Conservation (phyloP, 1,284 basidiomycete species). For the Puccinia triticina region DNA sequence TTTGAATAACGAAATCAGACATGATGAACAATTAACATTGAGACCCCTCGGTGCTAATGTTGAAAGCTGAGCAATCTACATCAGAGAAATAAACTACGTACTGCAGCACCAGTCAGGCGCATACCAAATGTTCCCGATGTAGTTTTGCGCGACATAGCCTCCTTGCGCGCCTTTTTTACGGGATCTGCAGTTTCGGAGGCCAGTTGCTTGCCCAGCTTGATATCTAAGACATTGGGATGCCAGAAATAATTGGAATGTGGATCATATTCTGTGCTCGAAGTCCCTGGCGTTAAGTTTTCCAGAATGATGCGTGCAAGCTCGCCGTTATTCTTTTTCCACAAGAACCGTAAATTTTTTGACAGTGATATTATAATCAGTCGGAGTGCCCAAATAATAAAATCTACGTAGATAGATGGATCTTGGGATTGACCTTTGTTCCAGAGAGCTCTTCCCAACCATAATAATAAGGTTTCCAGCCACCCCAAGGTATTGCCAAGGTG, state of each 20-base stretch:
- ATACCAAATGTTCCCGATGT: slow-evolving; percentile 5
- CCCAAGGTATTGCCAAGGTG: neutral
- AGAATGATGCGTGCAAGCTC: neutral
- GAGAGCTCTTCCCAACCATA: neutral
- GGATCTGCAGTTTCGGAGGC: neutral
- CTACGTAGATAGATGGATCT: neutral
- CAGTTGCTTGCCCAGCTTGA: neutral
- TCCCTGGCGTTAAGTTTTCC: neutral
- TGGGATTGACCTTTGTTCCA: neutral
- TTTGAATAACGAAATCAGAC: neutral
- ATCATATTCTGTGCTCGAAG: neutral
- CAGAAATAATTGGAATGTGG: neutral
- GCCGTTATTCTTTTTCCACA: neutral
- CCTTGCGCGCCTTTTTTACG: neutral
- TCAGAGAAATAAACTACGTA: neutral
- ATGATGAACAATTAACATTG: too few relatives aligned
- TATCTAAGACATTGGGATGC: slow-evolving; percentile 6
- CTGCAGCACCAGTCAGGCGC: neutral
- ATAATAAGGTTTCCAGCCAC: neutral
- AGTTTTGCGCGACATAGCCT: neutral
- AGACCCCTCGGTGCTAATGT: neutral
- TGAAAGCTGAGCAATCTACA: neutral
- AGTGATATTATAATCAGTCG: neutral
- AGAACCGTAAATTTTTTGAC: neutral
- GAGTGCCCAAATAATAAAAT: neutral